Percentiles rank a stretch among this genome's conserved stretches.
These are phyloP conservation scores for Barbatosphaeria neglecta DNA, from an alignment of 495 filamentous ascomycete species.

Conservation along the genomic window DNA sequence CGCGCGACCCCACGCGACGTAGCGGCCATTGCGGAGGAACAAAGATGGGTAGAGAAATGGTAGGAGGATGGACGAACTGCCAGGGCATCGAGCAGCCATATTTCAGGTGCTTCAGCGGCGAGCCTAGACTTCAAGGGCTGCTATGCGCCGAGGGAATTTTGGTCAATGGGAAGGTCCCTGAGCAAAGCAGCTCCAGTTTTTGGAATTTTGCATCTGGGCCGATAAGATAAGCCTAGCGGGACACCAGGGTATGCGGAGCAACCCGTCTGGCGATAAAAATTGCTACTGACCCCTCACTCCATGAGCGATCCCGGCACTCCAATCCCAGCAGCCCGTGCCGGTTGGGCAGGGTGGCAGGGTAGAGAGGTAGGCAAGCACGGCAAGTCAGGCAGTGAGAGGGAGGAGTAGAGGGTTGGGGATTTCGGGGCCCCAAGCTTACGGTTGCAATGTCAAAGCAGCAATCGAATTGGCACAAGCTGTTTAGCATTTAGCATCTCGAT, in stretches of 20 bases:
- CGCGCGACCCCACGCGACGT: constrained; percentile 12
- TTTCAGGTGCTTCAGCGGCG: too few relatives aligned
- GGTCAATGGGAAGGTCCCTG: too few relatives aligned
- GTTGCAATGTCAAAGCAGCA: too few relatives aligned
- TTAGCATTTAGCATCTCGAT: background rate
- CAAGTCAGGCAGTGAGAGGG: too few relatives aligned
- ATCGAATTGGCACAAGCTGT: too few relatives aligned
- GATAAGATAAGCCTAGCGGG: background rate
- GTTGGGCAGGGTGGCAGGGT: too few relatives aligned
- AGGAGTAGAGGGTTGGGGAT: too few relatives aligned
- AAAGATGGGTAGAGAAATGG: constrained; percentile 58
- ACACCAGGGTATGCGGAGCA: background rate
- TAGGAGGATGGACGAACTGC: constrained; percentile 35
- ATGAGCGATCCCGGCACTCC: too few relatives aligned
- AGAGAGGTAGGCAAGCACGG: too few relatives aligned
- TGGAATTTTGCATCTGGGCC: background rate
- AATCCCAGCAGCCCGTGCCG: too few relatives aligned
- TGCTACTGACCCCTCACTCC: background rate
- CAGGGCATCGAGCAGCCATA: constrained; percentile 37
- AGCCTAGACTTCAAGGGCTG: background rate
- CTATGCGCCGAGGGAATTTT: background rate
- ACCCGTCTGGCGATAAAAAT: background rate
- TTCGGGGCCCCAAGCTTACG: too few relatives aligned
- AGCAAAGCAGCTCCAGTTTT: too few relatives aligned
- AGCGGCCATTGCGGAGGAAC: constrained; percentile 20